Conservation (phyloP, 306 rosid genomes). For the Carpinus viminea region DNA sequence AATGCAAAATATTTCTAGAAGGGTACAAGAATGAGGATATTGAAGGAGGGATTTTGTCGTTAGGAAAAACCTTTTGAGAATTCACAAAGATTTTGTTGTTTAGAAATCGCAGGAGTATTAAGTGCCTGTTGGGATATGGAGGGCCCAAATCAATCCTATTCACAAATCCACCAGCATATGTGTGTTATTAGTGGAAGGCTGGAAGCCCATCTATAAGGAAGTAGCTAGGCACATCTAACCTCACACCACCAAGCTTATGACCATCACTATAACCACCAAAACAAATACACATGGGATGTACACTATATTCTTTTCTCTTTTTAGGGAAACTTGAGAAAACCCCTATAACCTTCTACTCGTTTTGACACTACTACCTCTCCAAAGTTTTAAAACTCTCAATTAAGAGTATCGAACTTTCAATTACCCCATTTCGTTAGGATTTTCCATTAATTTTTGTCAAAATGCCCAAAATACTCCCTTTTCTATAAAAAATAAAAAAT, state of each 20-base stretch:
- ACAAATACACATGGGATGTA: neutral
- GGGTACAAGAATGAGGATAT: neutral
- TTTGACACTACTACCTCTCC: too few relatives aligned
- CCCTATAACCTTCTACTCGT: too few relatives aligned
- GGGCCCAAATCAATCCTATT: neutral
- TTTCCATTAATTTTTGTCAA: too few relatives aligned
- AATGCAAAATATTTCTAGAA: slow-evolving; percentile 14
- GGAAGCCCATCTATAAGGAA: neutral
- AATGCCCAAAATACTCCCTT: too few relatives aligned
- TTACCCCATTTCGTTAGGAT: too few relatives aligned
- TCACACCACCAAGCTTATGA: neutral
- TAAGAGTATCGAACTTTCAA: too few relatives aligned
- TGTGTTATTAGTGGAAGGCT: neutral
- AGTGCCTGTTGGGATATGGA: neutral
- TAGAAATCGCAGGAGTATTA: neutral
- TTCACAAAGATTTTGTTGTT: neutral
- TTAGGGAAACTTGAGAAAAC: too few relatives aligned
- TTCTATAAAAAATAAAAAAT: too few relatives aligned
- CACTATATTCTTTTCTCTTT: neutral
- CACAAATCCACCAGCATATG: neutral
- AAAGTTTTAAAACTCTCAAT: too few relatives aligned
- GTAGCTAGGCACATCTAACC: neutral
- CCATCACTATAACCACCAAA: neutral
- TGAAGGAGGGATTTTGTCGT: neutral
- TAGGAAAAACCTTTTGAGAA: neutral